phyloP scores from a whole-genome alignment of 345 rosid species.

The Salix caprea region DNA sequence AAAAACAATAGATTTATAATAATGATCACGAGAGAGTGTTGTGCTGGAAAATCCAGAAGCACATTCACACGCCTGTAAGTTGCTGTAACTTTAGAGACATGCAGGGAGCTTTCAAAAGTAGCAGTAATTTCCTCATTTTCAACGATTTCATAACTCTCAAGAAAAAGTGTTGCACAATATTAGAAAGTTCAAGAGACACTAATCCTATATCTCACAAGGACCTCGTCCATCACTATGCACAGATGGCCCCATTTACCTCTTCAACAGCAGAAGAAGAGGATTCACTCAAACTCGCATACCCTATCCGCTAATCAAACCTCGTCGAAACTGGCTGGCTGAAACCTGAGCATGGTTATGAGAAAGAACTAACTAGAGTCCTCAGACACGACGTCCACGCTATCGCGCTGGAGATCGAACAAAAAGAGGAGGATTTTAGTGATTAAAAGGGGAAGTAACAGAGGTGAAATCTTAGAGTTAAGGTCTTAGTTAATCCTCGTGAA shows the following conservation, averaged over 20 bases:
- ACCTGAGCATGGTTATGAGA: neutral
- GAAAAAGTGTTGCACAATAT: too few relatives aligned
- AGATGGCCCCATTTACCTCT: neutral
- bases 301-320: constrained; percentile 9
- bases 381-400: neutral
- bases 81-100: too few relatives aligned
- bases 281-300: constrained; percentile 12
- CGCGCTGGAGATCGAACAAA: constrained; percentile 4
- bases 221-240: too few relatives aligned
- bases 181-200: too few relatives aligned
- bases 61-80: too few relatives aligned
- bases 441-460: constrained; percentile 1
- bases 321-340: neutral
- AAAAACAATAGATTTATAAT: too few relatives aligned
- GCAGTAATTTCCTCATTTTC: too few relatives aligned
- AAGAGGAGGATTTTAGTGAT: constrained; percentile 7
- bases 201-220: too few relatives aligned
- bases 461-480: neutral
- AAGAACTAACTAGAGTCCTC: constrained; percentile 20
- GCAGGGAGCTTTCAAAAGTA: too few relatives aligned
- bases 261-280: constrained; percentile 8
- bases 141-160: too few relatives aligned
- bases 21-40: too few relatives aligned
- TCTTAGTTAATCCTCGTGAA: constrained; percentile 61
- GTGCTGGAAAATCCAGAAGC: too few relatives aligned